Base-by-base conservation (phyloP, 257 asterid species). In the Scutellaria barbata region DNA sequence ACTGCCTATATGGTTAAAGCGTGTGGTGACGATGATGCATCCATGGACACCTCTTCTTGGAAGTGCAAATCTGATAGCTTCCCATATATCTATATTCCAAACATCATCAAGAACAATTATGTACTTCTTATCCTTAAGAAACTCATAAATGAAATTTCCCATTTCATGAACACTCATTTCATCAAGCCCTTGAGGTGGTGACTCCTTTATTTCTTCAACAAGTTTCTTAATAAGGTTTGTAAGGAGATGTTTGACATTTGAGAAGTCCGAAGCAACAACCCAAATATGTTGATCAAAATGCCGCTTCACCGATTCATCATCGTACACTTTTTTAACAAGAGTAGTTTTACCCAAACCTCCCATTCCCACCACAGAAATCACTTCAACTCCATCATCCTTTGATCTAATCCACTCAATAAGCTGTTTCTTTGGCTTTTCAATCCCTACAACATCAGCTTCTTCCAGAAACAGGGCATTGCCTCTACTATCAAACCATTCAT, bases 361-460 rank as follows among this genome's bases (percentile, higher is more conserved):
- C 73, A 66, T 66, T 4, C 73, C 73, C 10, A 68, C 73, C 39
- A 39, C 61, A 1, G 72, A 66, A 66, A 66, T 66, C 47, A 50
- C 62, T 50, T 66, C 46, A 66, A 51, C 18, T 14, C 61, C 74
- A 68, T 9, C 12, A 41, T 55, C 56, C 42, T 7, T 69, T 10
- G 55, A 41, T 13, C 17, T 8, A 9, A 69, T 42, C 74, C 74
- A 69, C 74, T 69, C 66, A 8, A 55, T 14, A 10, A 81, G 70
- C 18, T 78, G 71, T 17, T 53, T 8, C 70, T 74, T 84, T 3
- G 78, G 83, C 47, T 65, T 22, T 56, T 68, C 73, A 13, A 81
- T 72, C 9, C 89, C 86, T 11, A 79, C 81, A 17, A 84, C 76
- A 17, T 81, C 79, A 4, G 39, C 43, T 43, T 77, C 81, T 65